phyloP scores from a whole-genome alignment of 2,329 filamentous ascomycete genomes.

The Pseudogymnoascus sp. region DNA sequence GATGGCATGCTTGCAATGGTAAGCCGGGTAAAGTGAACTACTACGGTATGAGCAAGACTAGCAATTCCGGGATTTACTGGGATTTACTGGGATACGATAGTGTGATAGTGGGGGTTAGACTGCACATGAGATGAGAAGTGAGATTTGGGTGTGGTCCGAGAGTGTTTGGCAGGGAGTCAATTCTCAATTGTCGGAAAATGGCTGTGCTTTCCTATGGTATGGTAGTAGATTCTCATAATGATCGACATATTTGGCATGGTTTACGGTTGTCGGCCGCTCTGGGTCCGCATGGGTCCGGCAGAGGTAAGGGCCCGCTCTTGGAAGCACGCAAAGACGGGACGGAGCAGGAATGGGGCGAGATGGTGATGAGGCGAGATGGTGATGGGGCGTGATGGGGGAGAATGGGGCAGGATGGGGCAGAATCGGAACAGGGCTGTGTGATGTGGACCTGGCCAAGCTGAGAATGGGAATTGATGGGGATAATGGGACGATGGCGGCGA shows the following conservation, averaged over 20 bases:
- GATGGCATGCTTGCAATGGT: neutral
- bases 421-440: neutral
- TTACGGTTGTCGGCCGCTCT: neutral
- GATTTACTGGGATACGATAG: neutral
- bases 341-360: neutral
- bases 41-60: neutral
- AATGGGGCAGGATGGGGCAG: neutral
- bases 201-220: no score
- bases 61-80: neutral
- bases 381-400: neutral
- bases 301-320: neutral
- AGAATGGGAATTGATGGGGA: neutral
- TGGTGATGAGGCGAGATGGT: neutral
- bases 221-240: neutral
- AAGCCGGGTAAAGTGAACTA: neutral
- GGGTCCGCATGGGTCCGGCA: neutral
- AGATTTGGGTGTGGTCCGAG: neutral
- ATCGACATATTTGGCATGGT: neutral
- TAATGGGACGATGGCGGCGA: neutral
- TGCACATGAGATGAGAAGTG: neutral
- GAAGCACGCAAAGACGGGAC: neutral
- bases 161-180: neutral
- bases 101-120: neutral
- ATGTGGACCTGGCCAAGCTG: neutral
- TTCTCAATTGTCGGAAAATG: no score